phyloP scores from a whole-genome alignment of 1,284 basidiomycete genomes.

The Veloboletus limbatus region DNA sequence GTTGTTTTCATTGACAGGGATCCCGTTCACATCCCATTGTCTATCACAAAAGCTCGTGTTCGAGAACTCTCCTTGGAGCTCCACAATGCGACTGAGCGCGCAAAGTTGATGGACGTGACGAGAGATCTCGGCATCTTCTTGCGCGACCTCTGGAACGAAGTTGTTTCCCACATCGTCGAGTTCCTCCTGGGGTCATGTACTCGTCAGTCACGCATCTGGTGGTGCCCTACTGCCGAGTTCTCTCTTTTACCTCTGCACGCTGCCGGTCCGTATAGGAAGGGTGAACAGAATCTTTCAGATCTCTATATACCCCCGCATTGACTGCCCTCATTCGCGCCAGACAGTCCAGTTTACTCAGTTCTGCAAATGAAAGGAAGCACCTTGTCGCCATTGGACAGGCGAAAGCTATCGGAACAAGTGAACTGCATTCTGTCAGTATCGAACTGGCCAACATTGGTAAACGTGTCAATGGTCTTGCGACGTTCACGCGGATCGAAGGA shows the following conservation, averaged over 20 bases:
- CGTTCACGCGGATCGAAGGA: not conserved
- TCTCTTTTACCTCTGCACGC: conserved; percentile 19
- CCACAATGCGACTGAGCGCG: too few species aligned
- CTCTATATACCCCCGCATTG: conserved; percentile 33
- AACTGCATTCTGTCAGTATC: not conserved
- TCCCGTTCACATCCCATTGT: too few species aligned
- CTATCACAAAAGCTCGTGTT: too few species aligned
- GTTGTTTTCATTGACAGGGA: too few species aligned
- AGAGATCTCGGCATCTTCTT: too few species aligned
- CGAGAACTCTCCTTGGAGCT: too few species aligned
- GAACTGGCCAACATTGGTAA: not conserved
- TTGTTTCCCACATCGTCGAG: conserved; percentile 25
- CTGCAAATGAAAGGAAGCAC: not conserved
- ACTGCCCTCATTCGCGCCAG: conserved; percentile 22
- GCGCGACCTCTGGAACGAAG: conserved; percentile 23
- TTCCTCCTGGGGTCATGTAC: conserved; percentile 10
- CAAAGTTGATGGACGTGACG: too few species aligned
- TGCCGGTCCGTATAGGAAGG: conserved; percentile 21
- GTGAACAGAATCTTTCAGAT: conserved; percentile 18
- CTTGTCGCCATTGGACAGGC: conserved; percentile 15
- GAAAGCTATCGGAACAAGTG: too few species aligned
- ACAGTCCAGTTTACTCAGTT: not conserved
- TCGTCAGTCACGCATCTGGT: conserved; percentile 30
- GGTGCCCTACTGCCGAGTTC: too few species aligned
- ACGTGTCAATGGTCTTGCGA: too few species aligned